phyloP scores from a whole-genome alignment of 305 asterid species.

The Fraxinus ornus region DNA sequence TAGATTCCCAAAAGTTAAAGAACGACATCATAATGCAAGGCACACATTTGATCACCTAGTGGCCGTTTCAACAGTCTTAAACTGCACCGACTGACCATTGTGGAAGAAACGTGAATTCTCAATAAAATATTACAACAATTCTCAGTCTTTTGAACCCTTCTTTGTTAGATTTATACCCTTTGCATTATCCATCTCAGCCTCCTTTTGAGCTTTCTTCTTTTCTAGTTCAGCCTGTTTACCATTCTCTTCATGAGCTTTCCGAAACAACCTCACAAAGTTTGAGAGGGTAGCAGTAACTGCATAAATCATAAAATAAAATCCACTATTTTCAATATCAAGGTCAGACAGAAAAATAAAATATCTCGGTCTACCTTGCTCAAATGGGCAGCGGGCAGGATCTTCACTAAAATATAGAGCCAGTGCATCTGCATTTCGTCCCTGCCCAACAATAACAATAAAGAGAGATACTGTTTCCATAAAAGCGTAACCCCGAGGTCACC shows the following conservation, averaged over 20 bases:
- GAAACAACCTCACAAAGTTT: conserved; percentile 89
- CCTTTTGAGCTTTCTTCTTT: conserved; percentile 90
- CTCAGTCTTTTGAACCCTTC: conserved; percentile 43
- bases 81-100: conserved; percentile 18
- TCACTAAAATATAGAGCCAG: conserved; percentile 83
- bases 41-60: conserved; percentile 27
- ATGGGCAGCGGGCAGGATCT: conserved; percentile 87
- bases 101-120: conserved; percentile 22
- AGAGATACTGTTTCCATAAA: conserved; percentile 3
- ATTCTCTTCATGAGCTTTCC: conserved; percentile 88
- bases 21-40: conserved; percentile 23
- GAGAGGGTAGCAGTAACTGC: conserved; percentile 92
- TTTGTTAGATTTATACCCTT: conserved; percentile 50
- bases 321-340: conserved; percentile 28
- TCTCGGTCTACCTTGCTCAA: conserved; percentile 77
- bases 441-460: conserved; percentile 21
- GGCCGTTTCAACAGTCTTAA: conserved; percentile 19
- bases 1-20: conserved; percentile 18
- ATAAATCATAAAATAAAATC: conserved; percentile 33
- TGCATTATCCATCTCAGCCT: conserved; percentile 61
- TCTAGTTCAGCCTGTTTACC: conserved; percentile 82
- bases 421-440: conserved; percentile 93
- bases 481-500: conserved; percentile 1
- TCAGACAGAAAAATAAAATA: conserved; percentile 3
- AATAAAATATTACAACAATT: conserved; percentile 23